Base-by-base conservation (phyloP, 805 yeast species). In the Yueomyces sp. region DNA sequence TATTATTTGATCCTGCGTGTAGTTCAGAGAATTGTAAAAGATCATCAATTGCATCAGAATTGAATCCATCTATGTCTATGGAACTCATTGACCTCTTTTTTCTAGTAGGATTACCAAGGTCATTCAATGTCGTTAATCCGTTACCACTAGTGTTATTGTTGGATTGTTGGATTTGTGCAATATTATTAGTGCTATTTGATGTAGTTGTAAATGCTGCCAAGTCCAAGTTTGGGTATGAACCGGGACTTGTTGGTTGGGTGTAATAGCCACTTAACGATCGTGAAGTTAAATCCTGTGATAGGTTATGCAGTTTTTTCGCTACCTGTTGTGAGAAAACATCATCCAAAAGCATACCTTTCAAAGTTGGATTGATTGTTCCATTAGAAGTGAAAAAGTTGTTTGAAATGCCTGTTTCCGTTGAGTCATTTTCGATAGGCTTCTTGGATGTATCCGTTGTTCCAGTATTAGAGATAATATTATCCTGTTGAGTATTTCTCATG, bases 181-280 rank as follows among this genome's bases (percentile, higher is more conserved):
- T 34, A 19, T 28, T 42, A 3, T 44, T 37, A 6, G 9, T 6
- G 34, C 49, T 50, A 28, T 6, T 38, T 28, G 31, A 26, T 33
- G 28, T 33, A 11, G 19, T 40, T 5, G 38, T 26, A 12, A 34
- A 34, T 5, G 6, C n/a, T 9, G 8, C n/a, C 5, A 34, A 7
- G 5, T 34, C n/a, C 5, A 34, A 34, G 5, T 34, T 11, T 31
- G 34, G 11, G 11, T 31, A 31, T 8, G 34, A 42, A 11, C 59
- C 59, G 8, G 63, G 62, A 45, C 61, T 57, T 11, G 61, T 55
- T 4, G 63, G 62, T 37, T 56, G 60, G 26, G 62, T 56, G 45
- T 59, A 56, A 43, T 56, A 57, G 26, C 62, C 62, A 34, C 52
- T 52, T 27, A 55, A 41, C 2, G 59, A 53, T 34, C 59, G 46